Percentiles rank a stretch among this genome's conserved stretches.
These are phyloP conservation scores for Gypsophila paniculata DNA, from an alignment of 179 eudicot genomes.

Conservation along the genomic window DNA sequence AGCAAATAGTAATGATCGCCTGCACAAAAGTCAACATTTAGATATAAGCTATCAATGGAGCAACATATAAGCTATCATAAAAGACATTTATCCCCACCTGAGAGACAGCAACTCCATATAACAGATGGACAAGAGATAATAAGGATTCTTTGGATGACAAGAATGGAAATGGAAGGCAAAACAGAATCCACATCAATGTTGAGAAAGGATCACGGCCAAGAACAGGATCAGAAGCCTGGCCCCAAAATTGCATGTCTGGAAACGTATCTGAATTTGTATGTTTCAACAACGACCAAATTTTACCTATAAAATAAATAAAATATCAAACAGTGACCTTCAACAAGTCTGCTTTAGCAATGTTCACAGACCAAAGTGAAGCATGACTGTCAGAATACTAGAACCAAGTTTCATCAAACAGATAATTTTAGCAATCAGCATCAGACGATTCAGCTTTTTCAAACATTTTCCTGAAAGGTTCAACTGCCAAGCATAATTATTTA, in stretches of 20 bases:
- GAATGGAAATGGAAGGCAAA: conserved; percentile 75
- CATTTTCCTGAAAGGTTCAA: not conserved
- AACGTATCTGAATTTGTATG: conserved; percentile 46
- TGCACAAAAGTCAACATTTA: conserved; percentile 30
- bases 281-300: conserved; percentile 48
- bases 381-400: not conserved
- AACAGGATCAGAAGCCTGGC: conserved; percentile 72
- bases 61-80: not conserved
- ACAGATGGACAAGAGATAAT: conserved; percentile 71
- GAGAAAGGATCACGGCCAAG: conserved; percentile 84
- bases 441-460: not conserved
- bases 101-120: conserved; percentile 58
- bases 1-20: conserved; percentile 57
- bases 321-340: not conserved
- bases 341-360: not conserved
- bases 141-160: conserved; percentile 59
- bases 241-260: conserved; percentile 78
- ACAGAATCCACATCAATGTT: conserved; percentile 84
- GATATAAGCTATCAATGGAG: not conserved
- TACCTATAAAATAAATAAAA: conserved; percentile 41
- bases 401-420: conserved; percentile 1
- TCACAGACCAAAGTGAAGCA: not conserved
- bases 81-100: conserved; percentile 46
- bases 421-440: conserved; percentile 6
- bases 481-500: not conserved